Conservation (phyloP, 441 rosid species). For the Euphorbia neoarborescens region DNA sequence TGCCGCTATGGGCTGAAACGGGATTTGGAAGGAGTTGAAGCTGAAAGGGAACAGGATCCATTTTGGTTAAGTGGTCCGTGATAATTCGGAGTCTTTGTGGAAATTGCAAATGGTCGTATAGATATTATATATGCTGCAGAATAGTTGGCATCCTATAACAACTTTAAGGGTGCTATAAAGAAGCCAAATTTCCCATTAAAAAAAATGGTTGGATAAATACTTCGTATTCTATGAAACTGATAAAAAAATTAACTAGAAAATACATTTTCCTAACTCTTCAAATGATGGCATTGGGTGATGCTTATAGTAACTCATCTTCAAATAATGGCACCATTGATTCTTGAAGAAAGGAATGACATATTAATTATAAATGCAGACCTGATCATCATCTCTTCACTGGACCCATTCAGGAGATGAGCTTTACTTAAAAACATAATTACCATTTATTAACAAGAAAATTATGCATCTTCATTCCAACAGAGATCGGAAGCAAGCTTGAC, state of each 20-base stretch:
- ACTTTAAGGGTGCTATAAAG: no score
- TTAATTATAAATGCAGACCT: neutral
- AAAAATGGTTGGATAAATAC: neutral
- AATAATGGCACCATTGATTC: no score
- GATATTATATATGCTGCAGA: neutral
- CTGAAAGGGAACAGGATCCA: no score
- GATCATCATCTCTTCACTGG: neutral
- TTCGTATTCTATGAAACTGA: neutral
- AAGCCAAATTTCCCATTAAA: neutral
- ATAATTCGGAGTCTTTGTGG: no score
- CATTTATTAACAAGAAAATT: constrained; percentile 12
- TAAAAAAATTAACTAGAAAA: neutral
- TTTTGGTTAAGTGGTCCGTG: no score
- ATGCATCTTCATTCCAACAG: constrained; percentile 29
- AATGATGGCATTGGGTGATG: neutral
- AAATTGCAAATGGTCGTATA: no score
- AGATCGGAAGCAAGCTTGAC: constrained; percentile 51
- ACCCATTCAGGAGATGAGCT: neutral
- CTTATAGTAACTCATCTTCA: neutral
- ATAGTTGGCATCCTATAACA: neutral
- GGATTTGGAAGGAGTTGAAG: no score
- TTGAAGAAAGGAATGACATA: neutral
- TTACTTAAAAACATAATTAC: neutral
- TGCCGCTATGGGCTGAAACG: no score
- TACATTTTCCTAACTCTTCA: neutral